Conservation (phyloP, 495 filamentous ascomycete genomes). For the Cladorrhinum samala region DNA sequence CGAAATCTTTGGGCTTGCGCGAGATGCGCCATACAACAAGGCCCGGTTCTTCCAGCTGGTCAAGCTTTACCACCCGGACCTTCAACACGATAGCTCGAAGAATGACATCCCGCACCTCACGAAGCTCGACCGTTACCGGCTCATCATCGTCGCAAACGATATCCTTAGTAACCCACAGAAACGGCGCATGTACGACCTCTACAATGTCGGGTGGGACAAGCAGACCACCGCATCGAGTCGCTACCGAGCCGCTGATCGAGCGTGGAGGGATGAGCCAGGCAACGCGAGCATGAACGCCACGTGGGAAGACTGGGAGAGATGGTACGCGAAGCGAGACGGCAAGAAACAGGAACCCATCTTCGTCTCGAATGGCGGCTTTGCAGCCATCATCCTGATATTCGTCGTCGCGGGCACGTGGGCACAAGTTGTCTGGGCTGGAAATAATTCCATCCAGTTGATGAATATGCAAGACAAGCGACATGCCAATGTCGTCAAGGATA, state of each 20-base stretch:
- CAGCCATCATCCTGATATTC: slow-evolving; percentile 58
- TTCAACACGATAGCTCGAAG: slow-evolving; percentile 38
- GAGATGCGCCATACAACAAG: slow-evolving; percentile 69
- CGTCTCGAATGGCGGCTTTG: slow-evolving; percentile 70
- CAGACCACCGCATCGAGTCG: slow-evolving; percentile 30
- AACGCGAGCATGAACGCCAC: slow-evolving; percentile 78
- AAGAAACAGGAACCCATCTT: slow-evolving; percentile 55
- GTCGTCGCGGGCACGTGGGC: slow-evolving; percentile 58
- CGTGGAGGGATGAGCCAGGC: slow-evolving; percentile 43
- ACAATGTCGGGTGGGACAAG: slow-evolving; percentile 72
- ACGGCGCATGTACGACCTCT: slow-evolving; percentile 73
- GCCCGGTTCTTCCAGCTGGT: slow-evolving; percentile 79
- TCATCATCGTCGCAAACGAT: slow-evolving; percentile 79
- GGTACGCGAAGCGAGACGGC: slow-evolving; percentile 54
- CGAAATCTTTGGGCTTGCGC: slow-evolving; percentile 68
- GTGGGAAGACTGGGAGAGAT: slow-evolving; percentile 98
- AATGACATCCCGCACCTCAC: slow-evolving; percentile 49
- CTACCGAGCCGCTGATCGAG: slow-evolving; percentile 35
- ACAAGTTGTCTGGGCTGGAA: slow-evolving; percentile 61
- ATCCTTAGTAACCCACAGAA: slow-evolving; percentile 80
- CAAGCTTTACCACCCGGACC: slow-evolving; percentile 93
- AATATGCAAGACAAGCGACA: slow-evolving; percentile 58
- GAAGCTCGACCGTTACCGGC: slow-evolving; percentile 76
- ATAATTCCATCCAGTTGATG: slow-evolving; percentile 49
- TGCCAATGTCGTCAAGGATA: slow-evolving; percentile 53